These are phyloP conservation scores for Atractiella rhizophila DNA, from an alignment of 768 basidiomycete species.

Conservation along the genomic window DNA sequence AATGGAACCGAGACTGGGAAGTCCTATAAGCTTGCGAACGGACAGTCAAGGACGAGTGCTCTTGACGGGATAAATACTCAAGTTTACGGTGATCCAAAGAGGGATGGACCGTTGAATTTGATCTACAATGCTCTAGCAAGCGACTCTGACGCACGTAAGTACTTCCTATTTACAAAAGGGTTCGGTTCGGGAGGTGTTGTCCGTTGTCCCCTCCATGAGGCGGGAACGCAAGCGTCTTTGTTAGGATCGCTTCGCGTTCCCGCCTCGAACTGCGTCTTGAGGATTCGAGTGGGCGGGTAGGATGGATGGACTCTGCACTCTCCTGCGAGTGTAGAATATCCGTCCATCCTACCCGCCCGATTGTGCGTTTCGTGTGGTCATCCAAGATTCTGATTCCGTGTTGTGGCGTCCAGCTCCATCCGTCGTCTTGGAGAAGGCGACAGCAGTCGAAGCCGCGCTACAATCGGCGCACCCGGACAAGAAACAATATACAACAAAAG, in stretches of 20 bases:
- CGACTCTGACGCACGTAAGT: conserved; percentile 76
- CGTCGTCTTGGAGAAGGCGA: conserved; percentile 38
- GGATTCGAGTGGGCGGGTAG: neutral
- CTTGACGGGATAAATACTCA: conserved; percentile 41
- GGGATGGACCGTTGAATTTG: conserved; percentile 69
- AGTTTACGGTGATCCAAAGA: conserved; percentile 40
- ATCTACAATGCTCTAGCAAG: conserved; percentile 71
- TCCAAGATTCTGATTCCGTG: neutral
- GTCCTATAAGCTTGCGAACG: conserved; percentile 11
- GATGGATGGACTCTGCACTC: neutral
- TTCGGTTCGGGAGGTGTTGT: no score
- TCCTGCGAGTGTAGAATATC: neutral
- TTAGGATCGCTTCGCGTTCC: neutral
- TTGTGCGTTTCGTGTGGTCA: neutral
- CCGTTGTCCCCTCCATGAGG: no score
- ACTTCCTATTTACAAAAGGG: no score
- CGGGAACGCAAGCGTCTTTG: no score
- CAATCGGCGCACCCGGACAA: conserved; percentile 28
- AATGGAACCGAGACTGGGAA: conserved; percentile 14
- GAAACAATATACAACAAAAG: conserved; percentile 42
- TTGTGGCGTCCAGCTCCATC: conserved; percentile 32
- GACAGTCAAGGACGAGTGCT: no score
- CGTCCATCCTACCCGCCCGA: neutral
- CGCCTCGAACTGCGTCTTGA: neutral
- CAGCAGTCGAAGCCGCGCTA: conserved; percentile 45